Percentiles rank a stretch among this genome's conserved stretches.
Evolutionary conservation across 2,329 filamentous ascomycete species (phyloP).

Genomic region (Phoma sp.): DNA sequence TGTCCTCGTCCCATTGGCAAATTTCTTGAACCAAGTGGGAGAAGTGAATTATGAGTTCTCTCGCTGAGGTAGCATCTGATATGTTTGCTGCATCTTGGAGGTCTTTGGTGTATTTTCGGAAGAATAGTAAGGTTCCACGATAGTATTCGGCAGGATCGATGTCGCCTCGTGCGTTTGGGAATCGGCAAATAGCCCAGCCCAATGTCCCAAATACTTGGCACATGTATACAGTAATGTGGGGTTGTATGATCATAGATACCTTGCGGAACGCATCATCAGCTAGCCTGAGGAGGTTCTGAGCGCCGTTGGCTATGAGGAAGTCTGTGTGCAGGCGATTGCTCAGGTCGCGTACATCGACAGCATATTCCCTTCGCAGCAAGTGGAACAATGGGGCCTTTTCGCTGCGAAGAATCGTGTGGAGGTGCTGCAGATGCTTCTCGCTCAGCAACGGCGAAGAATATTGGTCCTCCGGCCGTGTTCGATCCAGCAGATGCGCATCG

Average conservation of each 20-base stretch:
- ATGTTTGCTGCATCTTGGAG: constrained; percentile 39
- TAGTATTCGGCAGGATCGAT: constrained; percentile 30
- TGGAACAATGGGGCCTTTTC: constrained; percentile 36
- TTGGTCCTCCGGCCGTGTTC: constrained; percentile 22
- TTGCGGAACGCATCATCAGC: constrained; percentile 31
- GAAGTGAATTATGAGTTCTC: constrained; percentile 35
- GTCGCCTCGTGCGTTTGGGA: constrained; percentile 9
- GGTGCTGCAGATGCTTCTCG: constrained; percentile 39
- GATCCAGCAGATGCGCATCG: constrained; percentile 34
- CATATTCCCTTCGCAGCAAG: constrained; percentile 39
- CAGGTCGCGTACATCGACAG: constrained; percentile 29
- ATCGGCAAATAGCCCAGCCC: constrained; percentile 32
- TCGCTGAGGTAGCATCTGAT: constrained; percentile 32
- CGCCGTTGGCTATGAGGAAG: constrained; percentile 37
- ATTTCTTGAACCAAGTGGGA: constrained; percentile 33
- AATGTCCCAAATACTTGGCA: constrained; percentile 30
- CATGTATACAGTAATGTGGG: constrained; percentile 24
- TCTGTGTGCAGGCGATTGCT: constrained; percentile 26
- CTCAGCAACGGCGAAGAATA: constrained; percentile 31
- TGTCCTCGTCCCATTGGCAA: constrained; percentile 35
- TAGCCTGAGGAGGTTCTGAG: constrained; percentile 35
- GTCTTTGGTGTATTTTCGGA: constrained; percentile 38
- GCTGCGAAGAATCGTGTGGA: constrained; percentile 32
- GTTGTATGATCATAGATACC: constrained; percentile 23
- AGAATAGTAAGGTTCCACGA: constrained; percentile 31